These are phyloP conservation scores for Vicia villosa DNA, from an alignment of 306 rosid species.

Conservation along the genomic window DNA sequence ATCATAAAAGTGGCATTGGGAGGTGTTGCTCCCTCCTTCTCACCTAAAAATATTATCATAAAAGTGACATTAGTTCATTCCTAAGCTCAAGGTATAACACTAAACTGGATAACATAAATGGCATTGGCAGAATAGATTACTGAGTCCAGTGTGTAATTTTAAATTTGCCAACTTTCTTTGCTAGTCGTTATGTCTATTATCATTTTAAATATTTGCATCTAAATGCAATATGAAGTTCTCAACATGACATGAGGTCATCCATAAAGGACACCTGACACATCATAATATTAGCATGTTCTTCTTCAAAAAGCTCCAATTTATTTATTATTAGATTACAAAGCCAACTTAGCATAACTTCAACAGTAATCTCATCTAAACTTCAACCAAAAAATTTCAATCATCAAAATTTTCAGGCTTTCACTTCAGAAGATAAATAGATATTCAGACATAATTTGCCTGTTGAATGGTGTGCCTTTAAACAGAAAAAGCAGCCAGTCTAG, in stretches of 20 bases:
- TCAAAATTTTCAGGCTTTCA: background rate
- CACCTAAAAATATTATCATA: background rate
- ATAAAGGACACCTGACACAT: constrained; percentile 2
- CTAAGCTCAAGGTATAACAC: constrained; percentile 24
- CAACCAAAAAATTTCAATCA: background rate
- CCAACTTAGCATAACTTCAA: background rate
- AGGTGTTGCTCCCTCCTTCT: background rate
- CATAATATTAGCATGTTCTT: background rate
- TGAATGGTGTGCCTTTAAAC: constrained; percentile 25
- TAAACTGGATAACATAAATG: constrained; percentile 23
- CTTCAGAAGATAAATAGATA: background rate
- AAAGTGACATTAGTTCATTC: constrained; percentile 7
- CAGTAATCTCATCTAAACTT: constrained; percentile 9
- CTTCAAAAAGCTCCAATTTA: constrained; percentile 22
- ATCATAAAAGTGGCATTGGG: background rate
- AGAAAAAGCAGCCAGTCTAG: constrained; percentile 23
- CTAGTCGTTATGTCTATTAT: constrained; percentile 4
- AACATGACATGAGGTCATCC: constrained; percentile 4
- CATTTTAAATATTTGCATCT: constrained; percentile 1
- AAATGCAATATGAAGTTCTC: constrained; percentile 25
- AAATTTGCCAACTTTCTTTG: constrained; percentile 13
- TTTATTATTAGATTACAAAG: constrained; percentile 2
- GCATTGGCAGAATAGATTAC: constrained; percentile 6
- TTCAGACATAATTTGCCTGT: constrained; percentile 8
- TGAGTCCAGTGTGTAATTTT: background rate